Evolutionary conservation across 768 basidiomycete genomes (phyloP), one percentile per base, ranked within the genome.

Genomic region (Tricholoma saponaceum): DNA sequence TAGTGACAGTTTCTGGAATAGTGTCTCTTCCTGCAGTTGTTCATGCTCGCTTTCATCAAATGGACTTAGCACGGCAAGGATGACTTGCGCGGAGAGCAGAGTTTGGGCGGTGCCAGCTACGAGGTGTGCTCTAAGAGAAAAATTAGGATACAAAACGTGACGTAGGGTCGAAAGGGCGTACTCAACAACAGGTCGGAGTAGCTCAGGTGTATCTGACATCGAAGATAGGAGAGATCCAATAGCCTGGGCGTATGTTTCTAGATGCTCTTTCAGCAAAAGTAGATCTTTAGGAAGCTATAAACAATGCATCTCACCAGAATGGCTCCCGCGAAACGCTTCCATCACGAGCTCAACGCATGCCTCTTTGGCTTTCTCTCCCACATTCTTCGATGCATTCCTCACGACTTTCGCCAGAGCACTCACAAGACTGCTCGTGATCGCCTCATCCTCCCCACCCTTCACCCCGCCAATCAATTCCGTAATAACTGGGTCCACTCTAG

Each of bases 401-500:
- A 87, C 81, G 3, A 98, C 93, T 28, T 84, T 78, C 0, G 92
- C 86, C 43, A 98, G 75, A 1, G 93, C 91, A 44, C 83, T 71
- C 9, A 90, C 78, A 61, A 94, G 80, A 60, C 90, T 92, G 9
- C 84, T 83, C 0, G 89, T 84, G 51, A 96, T 84, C 3, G 82
- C 80, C 46, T 89, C 89, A 53, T 89, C 89, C 7, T 49, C 47
- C 30, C 74, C 80, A 26, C 75, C 68, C 61, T 77, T 77, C 14
- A 82, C 81, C 50, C 83, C 82, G 4, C 80, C 72, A 16, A 92
- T 72, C 52, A 99, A 77, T 69, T 98, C 96, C 3, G 91, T 93
- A 51, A 98, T 80, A n/a, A 98, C 87, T 0, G 95, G 95, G 67
- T 98, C 96, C 30, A 93, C 92, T 53, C 94, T 80, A 5, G 92